A percentile compares a stretch with the other conserved stretches of the same genome.
These are phyloP conservation scores for Arabidopsis arenosa DNA, from an alignment of 345 rosid genomes.

Conservation along the genomic window DNA sequence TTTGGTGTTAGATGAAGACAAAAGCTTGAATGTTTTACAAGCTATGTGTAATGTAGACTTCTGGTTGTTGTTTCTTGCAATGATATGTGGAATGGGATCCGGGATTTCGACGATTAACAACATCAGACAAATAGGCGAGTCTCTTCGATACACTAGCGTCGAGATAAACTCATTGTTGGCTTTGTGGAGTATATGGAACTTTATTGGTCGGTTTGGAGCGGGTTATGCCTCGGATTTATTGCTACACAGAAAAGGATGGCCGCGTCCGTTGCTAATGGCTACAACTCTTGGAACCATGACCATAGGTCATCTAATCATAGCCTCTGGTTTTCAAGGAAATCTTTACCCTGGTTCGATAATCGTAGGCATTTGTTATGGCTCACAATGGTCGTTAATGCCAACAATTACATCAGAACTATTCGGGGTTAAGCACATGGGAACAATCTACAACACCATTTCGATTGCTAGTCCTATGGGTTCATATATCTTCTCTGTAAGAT, in stretches of 20 bases:
- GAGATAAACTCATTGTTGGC: slow-evolving; percentile 71
- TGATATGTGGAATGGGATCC: slow-evolving; percentile 79
- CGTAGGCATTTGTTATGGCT: slow-evolving; percentile 77
- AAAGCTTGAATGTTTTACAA: slow-evolving; percentile 56
- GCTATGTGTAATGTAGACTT: slow-evolving; percentile 61
- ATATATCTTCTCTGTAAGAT: slow-evolving; percentile 74
- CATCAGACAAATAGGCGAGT: slow-evolving; percentile 81
- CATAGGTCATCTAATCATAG: slow-evolving; percentile 62
- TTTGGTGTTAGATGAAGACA: slow-evolving; percentile 29
- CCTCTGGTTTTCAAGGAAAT: slow-evolving; percentile 63
- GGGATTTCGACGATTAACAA: slow-evolving; percentile 81
- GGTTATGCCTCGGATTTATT: slow-evolving; percentile 68
- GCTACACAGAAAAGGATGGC: slow-evolving; percentile 63
- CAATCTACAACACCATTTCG: slow-evolving; percentile 80
- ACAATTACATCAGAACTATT: slow-evolving; percentile 72
- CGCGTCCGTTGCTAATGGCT: slow-evolving; percentile 70
- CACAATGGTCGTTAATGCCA: slow-evolving; percentile 87
- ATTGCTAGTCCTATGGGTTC: slow-evolving; percentile 85
- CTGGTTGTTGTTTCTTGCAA: slow-evolving; percentile 77
- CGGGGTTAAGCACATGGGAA: slow-evolving; percentile 81
- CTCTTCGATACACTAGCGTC: slow-evolving; percentile 56
- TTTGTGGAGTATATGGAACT: slow-evolving; percentile 82
- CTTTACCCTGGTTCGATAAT: slow-evolving; percentile 67
- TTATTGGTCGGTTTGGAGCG: slow-evolving; percentile 81
- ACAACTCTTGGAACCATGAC: slow-evolving; percentile 64